Evolutionary conservation across 1,284 basidiomycete genomes (phyloP), one percentile per base, ranked within the genome.

Genomic region (Papiliotrema flavescens): DNA sequence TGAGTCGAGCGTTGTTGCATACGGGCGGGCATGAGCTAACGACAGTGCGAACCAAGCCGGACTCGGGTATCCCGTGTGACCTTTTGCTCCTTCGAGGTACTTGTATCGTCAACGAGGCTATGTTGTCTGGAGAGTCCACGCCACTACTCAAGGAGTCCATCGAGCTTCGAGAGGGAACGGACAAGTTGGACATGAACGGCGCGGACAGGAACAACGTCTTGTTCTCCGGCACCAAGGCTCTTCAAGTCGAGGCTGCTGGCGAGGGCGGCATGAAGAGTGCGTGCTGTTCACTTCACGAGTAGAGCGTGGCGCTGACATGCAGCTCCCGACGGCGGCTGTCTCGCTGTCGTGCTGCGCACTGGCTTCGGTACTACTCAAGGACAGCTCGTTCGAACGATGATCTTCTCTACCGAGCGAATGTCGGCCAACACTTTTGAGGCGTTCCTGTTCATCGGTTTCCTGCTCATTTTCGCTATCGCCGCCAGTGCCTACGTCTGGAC

Each of bases 401-500:
- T 97, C 59, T 97, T 96, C 79, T 93, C 90, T 3, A 92, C 90
- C 1, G 93, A 97, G 69, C 87, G 90, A 17, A 86, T 97, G 20
- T 90, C 90, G 13, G 94, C 93, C 35, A 96, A 96, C 79, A 97
- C 93, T 75, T 58, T 88, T 56, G 94, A 97, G 72, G 87, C 85
- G 1, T 96, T 96, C 84, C 76, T 96, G 53, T 97, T 97, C 79
- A 95, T 97, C 59, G 92, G 90, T 1, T 97, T 97, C 82, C 79
- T 97, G 19, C 84, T 97, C 53, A 89, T 96, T 61, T 97, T 97
- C 70, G 93, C 94, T 47, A 89, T 97, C 64, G 92, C 91, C 43
- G 94, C 94, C 1, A 89, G 87, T 65, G 91, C 89, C 81, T 97
- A 97, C 78, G 93, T 97, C 36, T 97, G 93, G 94, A 83, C 86